Conservation (phyloP, 306 rosid genomes). For the Begonia masoniana region DNA sequence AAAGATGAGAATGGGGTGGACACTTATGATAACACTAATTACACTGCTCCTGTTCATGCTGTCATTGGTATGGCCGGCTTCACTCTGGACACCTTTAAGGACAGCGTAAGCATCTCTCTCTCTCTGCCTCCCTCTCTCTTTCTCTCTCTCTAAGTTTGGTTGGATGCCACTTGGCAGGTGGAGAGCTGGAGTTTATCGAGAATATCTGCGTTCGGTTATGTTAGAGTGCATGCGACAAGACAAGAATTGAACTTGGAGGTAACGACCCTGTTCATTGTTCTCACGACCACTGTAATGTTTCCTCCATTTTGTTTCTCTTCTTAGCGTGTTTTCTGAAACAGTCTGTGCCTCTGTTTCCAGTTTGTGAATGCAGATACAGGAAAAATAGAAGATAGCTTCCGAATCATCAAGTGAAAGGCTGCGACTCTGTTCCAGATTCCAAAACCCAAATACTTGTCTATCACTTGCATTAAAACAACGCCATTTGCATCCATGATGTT, state of each 20-base stretch:
- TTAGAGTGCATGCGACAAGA: conserved; percentile 51
- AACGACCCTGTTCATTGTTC: conserved; percentile 5
- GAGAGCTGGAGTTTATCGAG: conserved; percentile 53
- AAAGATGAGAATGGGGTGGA: conserved; percentile 50
- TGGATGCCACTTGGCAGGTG: conserved; percentile 1
- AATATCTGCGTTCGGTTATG: conserved; percentile 48
- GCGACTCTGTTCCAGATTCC: neutral
- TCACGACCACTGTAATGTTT: neutral
- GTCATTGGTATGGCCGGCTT: conserved; percentile 91
- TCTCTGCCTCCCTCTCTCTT: neutral
- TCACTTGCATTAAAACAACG: too few species aligned
- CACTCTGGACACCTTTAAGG: conserved; percentile 34
- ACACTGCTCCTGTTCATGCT: conserved; percentile 72
- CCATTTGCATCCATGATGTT: too few species aligned
- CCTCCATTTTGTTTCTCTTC: neutral
- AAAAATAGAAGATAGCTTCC: conserved; percentile 47
- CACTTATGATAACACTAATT: conserved; percentile 46
- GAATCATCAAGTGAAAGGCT: conserved; percentile 26
- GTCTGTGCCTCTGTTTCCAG: conserved; percentile 21
- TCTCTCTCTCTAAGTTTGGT: neutral
- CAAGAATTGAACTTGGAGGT: conserved; percentile 51
- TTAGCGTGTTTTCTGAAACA: neutral
- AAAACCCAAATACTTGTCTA: too few species aligned
- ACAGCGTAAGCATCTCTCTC: neutral
- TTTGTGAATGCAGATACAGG: conserved; percentile 36